These are phyloP conservation scores for Cordyceps cateniannulata DNA, from an alignment of 2,329 filamentous ascomycete genomes.

Conservation along the genomic window DNA sequence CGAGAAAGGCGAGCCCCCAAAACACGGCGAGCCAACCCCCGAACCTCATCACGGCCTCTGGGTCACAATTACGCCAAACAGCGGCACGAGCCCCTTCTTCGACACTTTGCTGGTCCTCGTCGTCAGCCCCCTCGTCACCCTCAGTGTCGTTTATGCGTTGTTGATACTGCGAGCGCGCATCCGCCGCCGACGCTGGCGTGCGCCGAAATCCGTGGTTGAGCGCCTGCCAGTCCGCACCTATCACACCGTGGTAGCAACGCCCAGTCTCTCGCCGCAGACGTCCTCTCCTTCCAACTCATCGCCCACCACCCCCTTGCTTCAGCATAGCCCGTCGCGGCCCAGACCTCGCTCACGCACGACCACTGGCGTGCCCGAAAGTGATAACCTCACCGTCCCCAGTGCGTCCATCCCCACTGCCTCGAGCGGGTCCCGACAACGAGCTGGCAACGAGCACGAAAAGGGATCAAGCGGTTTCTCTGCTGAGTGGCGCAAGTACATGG, in stretches of 20 bases:
- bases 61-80: constrained; percentile 93
- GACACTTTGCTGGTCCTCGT: constrained; percentile 96
- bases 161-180: constrained; percentile 84
- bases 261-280: constrained; percentile 45
- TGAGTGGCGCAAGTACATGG: constrained; percentile 62
- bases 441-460: constrained; percentile 42
- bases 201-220: constrained; percentile 95
- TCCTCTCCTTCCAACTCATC: constrained; percentile 61
- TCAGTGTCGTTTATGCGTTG: constrained; percentile 88
- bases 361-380: constrained; percentile 50
- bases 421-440: constrained; percentile 24
- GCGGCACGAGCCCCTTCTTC: constrained; percentile 85
- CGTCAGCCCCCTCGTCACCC: constrained; percentile 82
- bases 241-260: constrained; percentile 67
- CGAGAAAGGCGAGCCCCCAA: constrained; percentile 17
- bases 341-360: constrained; percentile 61
- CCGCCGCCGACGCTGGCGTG: constrained; percentile 83
- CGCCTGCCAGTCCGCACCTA: constrained; percentile 93
- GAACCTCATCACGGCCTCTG: constrained; percentile 66
- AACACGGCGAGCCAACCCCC: constrained; percentile 17
- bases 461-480: constrained; percentile 33
- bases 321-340: constrained; percentile 45
- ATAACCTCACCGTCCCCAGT: constrained; percentile 38
- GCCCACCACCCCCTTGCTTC: constrained; percentile 74
- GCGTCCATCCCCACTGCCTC: constrained; percentile 33